These are phyloP conservation scores for Phalaenopsis hybrid DNA, from an alignment of 116 monocot genomes.

Conservation along the genomic window DNA sequence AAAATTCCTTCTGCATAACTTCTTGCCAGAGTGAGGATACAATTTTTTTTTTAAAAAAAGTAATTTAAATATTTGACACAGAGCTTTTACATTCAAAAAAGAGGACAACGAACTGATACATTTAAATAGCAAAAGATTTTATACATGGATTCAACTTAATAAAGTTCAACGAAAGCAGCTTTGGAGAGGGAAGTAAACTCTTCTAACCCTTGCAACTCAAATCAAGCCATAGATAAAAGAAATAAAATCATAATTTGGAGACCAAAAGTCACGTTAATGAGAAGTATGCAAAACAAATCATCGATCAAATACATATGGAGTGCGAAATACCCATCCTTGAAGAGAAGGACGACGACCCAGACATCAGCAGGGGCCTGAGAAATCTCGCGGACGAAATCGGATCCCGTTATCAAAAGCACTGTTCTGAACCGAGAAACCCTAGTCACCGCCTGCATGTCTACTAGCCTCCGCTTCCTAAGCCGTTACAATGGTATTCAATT, in stretches of 20 bases:
- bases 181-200: neutral
- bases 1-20: neutral
- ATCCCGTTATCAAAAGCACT: slow-evolving; percentile 59
- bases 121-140: neutral
- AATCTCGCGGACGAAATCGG: slow-evolving; percentile 85
- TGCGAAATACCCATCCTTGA: slow-evolving; percentile 62
- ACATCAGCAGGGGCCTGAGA: slow-evolving; percentile 69
- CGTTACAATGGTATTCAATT: neutral
- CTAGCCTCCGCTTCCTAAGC: slow-evolving; percentile 57
- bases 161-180: neutral
- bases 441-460: slow-evolving; percentile 56
- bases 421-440: slow-evolving; percentile 53
- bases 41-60: neutral
- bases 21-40: neutral
- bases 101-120: neutral
- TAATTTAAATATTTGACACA: neutral
- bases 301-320: neutral
- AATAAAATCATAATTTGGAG: neutral
- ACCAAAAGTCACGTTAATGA: neutral
- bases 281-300: neutral
- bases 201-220: neutral
- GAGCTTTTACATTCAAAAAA: neutral
- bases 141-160: neutral
- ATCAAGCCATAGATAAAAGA: neutral
- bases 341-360: slow-evolving; percentile 91